phyloP scores from a whole-genome alignment of 2,329 filamentous ascomycete species.

The Aspergillus fructus region DNA sequence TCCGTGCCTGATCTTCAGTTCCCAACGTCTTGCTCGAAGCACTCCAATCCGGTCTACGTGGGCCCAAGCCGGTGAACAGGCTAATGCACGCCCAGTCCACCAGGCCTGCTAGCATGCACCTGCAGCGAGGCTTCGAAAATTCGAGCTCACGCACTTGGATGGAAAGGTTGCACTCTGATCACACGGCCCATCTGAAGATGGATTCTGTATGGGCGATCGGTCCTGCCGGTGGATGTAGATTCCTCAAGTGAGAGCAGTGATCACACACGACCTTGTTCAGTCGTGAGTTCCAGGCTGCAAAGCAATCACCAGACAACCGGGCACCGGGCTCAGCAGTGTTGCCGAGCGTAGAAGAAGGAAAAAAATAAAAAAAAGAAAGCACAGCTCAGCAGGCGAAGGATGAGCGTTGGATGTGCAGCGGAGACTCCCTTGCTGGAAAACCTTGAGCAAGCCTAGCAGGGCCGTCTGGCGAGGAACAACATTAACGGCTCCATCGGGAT shows the following conservation, averaged over 20 bases:
- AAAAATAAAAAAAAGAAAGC: background rate
- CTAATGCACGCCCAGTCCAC: slow-evolving; percentile 24
- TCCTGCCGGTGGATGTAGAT: background rate
- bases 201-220: slow-evolving; percentile 1
- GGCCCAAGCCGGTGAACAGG: slow-evolving; percentile 2
- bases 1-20: background rate
- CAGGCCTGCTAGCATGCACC: slow-evolving; percentile 18
- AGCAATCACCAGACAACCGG: background rate
- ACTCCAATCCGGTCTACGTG: slow-evolving; percentile 3
- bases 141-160: slow-evolving; percentile 6
- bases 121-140: slow-evolving; percentile 20
- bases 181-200: slow-evolving; percentile 7
- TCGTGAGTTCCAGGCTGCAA: background rate
- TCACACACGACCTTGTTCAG: background rate
- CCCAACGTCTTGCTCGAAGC: background rate
- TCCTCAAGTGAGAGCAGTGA: background rate
- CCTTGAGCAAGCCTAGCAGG: background rate
- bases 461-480: background rate
- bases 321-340: no score
- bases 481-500: slow-evolving; percentile 16
- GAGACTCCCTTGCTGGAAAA: slow-evolving; percentile 1
- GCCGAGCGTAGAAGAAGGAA: background rate
- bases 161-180: slow-evolving; percentile 7
- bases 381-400: slow-evolving; percentile 2
- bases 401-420: background rate